Evolutionary conservation across 73 alveolate genomes (phyloP), one percentile per base, ranked within the genome.

Genomic region (Tetrahymena thermophila): DNA sequence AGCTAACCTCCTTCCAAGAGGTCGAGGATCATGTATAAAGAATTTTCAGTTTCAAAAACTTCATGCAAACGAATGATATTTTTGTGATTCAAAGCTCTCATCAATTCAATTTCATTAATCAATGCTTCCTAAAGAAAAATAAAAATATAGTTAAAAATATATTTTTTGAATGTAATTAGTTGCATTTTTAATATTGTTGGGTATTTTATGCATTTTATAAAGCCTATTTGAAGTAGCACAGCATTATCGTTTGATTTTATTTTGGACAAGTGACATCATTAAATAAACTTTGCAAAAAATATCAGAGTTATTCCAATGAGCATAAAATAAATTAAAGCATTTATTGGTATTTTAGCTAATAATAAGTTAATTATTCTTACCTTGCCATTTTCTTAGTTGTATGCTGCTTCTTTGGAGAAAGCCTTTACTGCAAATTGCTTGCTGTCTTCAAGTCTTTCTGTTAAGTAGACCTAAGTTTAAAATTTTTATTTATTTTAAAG

Each of bases 381-480:
- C 71, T 57, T 95, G 43, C 97, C 97, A 85, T 95, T 95, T 31
- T 95, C 97, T 95, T 95, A 85, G 35, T 57, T 95, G 93, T 95
- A 95, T 35, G 94, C 97, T 43, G 97, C 97, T 55, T 93, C 85
- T 93, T 95, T 95, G 55, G 97, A 95, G 42, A 95, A 95, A 50
- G 97, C 97, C 93, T 95, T 95, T 35, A 95, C 94, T 13, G 97
- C 97, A 93, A 95, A 85, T 55, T 95, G 94, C 38, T 25, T 43
- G 58, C 94, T 94, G 37, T 95, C 97, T 35, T 95, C 97, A 13
- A 95, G 37, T 89, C 97, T 89, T 55, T 95, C 97, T 34, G 97
- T 94, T 37, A 95, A 89, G 94, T 95, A 95, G 35, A 71, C 89
- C 89, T 71, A 71, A 31, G 37, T 28, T 71, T 3, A 71, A 28